These are phyloP conservation scores for Blakeslea trispora DNA, from an alignment of 371 early-diverging fungal species.

Conservation along the genomic window DNA sequence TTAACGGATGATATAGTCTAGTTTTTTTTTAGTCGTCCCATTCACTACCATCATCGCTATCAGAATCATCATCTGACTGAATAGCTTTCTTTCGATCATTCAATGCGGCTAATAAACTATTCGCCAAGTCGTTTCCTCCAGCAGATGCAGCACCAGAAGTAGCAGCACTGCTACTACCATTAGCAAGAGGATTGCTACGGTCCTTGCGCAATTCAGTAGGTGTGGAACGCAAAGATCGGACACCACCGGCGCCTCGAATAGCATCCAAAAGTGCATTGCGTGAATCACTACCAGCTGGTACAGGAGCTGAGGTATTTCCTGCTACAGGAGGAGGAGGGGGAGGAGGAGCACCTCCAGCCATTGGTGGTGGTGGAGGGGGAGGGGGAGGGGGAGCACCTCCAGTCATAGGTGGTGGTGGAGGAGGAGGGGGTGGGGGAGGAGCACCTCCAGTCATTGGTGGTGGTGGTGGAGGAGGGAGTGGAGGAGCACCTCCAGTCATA, in stretches of 20 bases:
- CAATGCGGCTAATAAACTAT: slow-evolving; percentile 33
- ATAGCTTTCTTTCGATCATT: slow-evolving; percentile 34
- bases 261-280: slow-evolving; percentile 43
- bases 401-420: slow-evolving; percentile 17
- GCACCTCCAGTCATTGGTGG: slow-evolving; percentile 9
- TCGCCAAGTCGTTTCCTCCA: slow-evolving; percentile 21
- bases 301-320: slow-evolving; percentile 11
- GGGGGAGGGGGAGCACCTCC: slow-evolving; percentile 20
- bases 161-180: slow-evolving; percentile 13
- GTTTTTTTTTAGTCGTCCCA: slow-evolving; percentile 34
- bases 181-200: slow-evolving; percentile 31
- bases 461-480: slow-evolving; percentile 25
- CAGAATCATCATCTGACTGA: slow-evolving; percentile 29
- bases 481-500: neutral
- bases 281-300: slow-evolving; percentile 17
- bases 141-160: slow-evolving; percentile 12
- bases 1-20: no score
- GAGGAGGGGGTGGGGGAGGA: slow-evolving; percentile 19
- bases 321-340: slow-evolving; percentile 17
- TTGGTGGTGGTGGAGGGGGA: slow-evolving; percentile 10
- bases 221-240: slow-evolving; percentile 30
- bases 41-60: slow-evolving; percentile 30
- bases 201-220: slow-evolving; percentile 31
- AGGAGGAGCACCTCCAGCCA: slow-evolving; percentile 11
- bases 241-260: slow-evolving; percentile 47